Percentiles rank a stretch among this genome's conserved stretches.
Conservation (phyloP, 495 filamentous ascomycete genomes). For the Physcia stellaris region DNA sequence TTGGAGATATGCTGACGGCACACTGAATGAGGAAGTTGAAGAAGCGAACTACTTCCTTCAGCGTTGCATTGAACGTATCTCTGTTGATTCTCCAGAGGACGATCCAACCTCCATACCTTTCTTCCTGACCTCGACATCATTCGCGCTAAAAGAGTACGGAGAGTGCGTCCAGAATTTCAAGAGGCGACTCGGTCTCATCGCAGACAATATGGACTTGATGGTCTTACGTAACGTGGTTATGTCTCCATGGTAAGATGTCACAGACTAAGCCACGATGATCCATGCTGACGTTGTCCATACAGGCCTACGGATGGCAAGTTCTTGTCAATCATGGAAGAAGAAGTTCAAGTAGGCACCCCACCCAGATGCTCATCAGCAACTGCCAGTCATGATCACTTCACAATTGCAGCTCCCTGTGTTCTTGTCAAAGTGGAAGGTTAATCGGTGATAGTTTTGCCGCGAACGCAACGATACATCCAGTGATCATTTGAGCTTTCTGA, state of each 20-base stretch:
- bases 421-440: too few relatives aligned
- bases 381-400: background rate
- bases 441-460: constrained; percentile 12
- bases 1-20: constrained; percentile 23
- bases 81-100: constrained; percentile 23
- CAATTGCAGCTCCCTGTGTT: too few relatives aligned
- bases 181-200: constrained; percentile 21
- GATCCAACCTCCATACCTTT: constrained; percentile 25
- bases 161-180: constrained; percentile 26
- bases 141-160: constrained; percentile 26
- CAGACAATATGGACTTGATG: constrained; percentile 20
- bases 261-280: too few relatives aligned
- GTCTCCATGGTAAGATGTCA: constrained; percentile 21
- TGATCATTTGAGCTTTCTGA: constrained; percentile 19
- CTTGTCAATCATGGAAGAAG: too few relatives aligned
- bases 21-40: constrained; percentile 31
- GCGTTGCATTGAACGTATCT: constrained; percentile 26
- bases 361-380: background rate
- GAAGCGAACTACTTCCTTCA: constrained; percentile 35
- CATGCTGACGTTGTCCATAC: too few relatives aligned
- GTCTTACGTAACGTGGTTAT: constrained; percentile 30
- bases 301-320: too few relatives aligned
- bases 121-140: constrained; percentile 31
- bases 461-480: constrained; percentile 17
- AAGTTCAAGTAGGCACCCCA: too few relatives aligned